Evolutionary conservation across 495 filamentous ascomycete species (phyloP), one percentile per base, ranked within the genome.

Genomic region (Coniosporium apollinis): DNA sequence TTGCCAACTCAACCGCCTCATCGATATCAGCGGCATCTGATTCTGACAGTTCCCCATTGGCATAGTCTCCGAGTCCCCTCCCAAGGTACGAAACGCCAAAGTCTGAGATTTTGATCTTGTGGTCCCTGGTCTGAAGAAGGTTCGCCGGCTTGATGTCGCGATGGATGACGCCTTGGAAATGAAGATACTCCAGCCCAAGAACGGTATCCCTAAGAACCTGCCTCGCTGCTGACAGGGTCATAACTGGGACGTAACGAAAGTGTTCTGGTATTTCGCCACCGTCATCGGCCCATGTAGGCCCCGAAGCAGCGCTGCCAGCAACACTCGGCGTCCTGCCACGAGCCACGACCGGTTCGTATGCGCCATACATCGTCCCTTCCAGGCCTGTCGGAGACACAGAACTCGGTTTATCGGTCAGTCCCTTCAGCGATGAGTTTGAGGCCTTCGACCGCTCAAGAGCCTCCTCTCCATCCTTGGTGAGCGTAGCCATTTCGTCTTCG

Each of bases 61-160:
- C 80, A 41, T 80, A 78, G 29, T 77, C 69, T 36, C 79, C 62
- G 39, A 84, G 76, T 0, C 82, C 80, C 34, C 80, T 71, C 15
- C 89, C 91, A 29, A 96, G 75, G 54, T 94, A 99, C 0, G 89
- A 96, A 3, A 99, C 89, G 19, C 89, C 89, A 59, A 99, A 99
- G 51, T 99, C 89, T n/a, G 89, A 96, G 31, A 99, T 99, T 63
- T 96, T 99, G 43, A 93, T 81, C 9, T 79, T 73, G 47, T 84
- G 71, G 45, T 84, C 78, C 38, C 66, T 69, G 4, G 84, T 92
- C 60, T 84, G 79, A 5, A 99, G 65, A 4, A 99, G 66, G 54
- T 99, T 99, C n/a, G 87, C 85, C 0, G 89, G 89, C 54, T 99
- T 99, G 60, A 99, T 99, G 52, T 99, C 89, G 20, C 89, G 81